Conservation (phyloP, 495 filamentous ascomycete genomes). For the Astrothelium subdiscretum region DNA sequence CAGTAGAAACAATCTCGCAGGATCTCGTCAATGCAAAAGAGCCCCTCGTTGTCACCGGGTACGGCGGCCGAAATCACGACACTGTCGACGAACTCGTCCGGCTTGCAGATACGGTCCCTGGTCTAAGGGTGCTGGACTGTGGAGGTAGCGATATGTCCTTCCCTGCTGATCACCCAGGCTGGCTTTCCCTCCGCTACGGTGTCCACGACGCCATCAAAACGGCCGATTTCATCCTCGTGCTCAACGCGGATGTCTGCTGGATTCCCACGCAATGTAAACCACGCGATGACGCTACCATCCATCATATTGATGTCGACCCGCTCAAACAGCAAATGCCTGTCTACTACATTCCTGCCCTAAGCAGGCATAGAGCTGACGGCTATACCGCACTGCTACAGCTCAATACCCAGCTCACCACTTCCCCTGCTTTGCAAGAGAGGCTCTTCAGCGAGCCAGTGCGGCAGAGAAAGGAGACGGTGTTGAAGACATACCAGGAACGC, state of each 20-base stretch:
- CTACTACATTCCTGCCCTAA: constrained; percentile 64
- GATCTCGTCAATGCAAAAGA: constrained; percentile 61
- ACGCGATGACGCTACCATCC: constrained; percentile 21
- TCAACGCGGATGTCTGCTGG: constrained; percentile 72
- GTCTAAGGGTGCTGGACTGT: constrained; percentile 75
- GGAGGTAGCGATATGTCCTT: constrained; percentile 95
- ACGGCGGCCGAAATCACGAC: constrained; percentile 64
- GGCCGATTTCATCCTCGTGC: constrained; percentile 74
- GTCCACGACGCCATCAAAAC: constrained; percentile 60
- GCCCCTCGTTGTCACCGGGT: constrained; percentile 75
- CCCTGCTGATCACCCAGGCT: constrained; percentile 63
- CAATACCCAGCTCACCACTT: constrained; percentile 37
- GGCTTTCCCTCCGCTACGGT: constrained; percentile 68
- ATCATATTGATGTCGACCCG: constrained; percentile 31
- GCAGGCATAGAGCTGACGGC: constrained; percentile 66
- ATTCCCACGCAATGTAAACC: constrained; percentile 47
- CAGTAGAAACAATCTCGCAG: constrained; percentile 55
- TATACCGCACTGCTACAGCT: constrained; percentile 63
- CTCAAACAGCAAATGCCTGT: constrained; percentile 37
- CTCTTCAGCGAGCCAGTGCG: constrained; percentile 20
- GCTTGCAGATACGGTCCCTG: constrained; percentile 65
- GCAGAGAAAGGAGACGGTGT: constrained; percentile 43
- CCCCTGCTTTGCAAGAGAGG: constrained; percentile 29
- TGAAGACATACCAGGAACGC: constrained; percentile 46
- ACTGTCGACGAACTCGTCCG: constrained; percentile 61